These are phyloP conservation scores for Psidium guajava DNA, from an alignment of 345 rosid genomes.

Conservation along the genomic window DNA sequence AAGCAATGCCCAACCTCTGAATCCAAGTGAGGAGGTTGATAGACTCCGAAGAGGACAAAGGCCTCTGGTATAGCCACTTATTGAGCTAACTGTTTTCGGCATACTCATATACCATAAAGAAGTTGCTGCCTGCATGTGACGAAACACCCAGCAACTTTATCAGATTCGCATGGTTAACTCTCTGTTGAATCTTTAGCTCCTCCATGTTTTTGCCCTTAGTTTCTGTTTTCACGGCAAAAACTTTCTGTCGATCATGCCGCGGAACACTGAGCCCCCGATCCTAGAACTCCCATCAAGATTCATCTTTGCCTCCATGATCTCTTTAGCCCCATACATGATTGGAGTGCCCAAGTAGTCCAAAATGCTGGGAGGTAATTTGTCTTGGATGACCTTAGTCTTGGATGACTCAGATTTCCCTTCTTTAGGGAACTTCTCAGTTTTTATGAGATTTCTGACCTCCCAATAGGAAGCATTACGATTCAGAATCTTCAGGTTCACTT, in stretches of 20 bases:
- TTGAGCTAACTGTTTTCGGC: constrained; percentile 49
- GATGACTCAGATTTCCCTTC: constrained; percentile 7
- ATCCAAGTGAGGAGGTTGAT: constrained; percentile 29
- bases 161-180: constrained; percentile 48
- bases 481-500: constrained; percentile 1
- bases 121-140: constrained; percentile 18
- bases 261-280: constrained; percentile 38
- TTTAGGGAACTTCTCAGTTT: constrained; percentile 6
- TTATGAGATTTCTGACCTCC: constrained; percentile 27
- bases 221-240: constrained; percentile 34
- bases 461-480: constrained; percentile 11
- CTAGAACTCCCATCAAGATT: constrained; percentile 23
- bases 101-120: constrained; percentile 48
- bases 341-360: constrained; percentile 41
- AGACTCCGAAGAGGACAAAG: constrained; percentile 11
- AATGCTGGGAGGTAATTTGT: constrained; percentile 37
- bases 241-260: constrained; percentile 26
- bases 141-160: constrained; percentile 45
- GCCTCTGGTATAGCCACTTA: constrained; percentile 31
- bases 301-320: constrained; percentile 33
- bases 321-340: constrained; percentile 24
- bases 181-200: constrained; percentile 40
- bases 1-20: constrained; percentile 35
- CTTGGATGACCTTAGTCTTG: constrained; percentile 20
- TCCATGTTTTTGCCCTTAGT: constrained; percentile 21